A percentile compares a stretch with the other conserved stretches of the same genome.
phyloP scores from a whole-genome alignment of 495 filamentous ascomycete species.

The Symbiotaphrina buchneri region DNA sequence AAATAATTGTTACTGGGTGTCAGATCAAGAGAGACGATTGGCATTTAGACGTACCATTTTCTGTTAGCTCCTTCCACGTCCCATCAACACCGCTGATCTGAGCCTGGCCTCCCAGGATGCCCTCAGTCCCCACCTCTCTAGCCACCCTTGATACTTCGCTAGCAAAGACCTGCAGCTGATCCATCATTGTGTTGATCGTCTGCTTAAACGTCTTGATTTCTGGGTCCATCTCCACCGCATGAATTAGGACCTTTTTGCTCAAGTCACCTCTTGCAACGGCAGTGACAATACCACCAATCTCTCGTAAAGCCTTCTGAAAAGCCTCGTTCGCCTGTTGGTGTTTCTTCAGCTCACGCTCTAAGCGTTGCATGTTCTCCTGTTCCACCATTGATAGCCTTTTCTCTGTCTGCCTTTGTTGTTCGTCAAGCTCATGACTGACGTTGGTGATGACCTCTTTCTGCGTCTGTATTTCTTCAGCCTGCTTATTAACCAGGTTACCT shows the following conservation, averaged over 20 bases:
- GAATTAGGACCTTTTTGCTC: slow-evolving; percentile 93
- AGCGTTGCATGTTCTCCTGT: slow-evolving; percentile 36
- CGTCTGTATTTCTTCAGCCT: slow-evolving; percentile 52
- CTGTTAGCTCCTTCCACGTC: slow-evolving; percentile 94
- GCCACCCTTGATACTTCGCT: slow-evolving; percentile 93
- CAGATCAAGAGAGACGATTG: too few species aligned
- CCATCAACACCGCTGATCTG: slow-evolving; percentile 87
- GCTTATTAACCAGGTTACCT: slow-evolving; percentile 54
- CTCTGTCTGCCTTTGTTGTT: slow-evolving; percentile 37
- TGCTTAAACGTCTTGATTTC: slow-evolving; percentile 99
- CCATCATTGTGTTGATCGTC: slow-evolving; percentile 97
- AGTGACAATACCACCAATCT: slow-evolving; percentile 94
- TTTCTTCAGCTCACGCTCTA: slow-evolving; percentile 86
- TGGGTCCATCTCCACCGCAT: slow-evolving; percentile 92
- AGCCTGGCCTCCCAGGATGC: slow-evolving; percentile 89
- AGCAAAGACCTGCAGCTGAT: slow-evolving; percentile 92
- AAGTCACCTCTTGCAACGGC: slow-evolving; percentile 90
- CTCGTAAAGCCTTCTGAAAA: slow-evolving; percentile 88
- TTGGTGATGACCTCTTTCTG: slow-evolving; percentile 48
- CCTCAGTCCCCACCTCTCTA: slow-evolving; percentile 92
- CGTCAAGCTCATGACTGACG: slow-evolving; percentile 39
- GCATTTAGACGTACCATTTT: slow-evolving; percentile 61
- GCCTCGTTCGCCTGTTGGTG: slow-evolving; percentile 96
- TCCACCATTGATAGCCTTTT: slow-evolving; percentile 31
- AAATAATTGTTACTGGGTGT: slow-evolving; percentile 10